A percentile compares a stretch with the other conserved stretches of the same genome.
These are phyloP conservation scores for Cercospora janseana DNA, from an alignment of 2,329 filamentous ascomycete genomes.

Conservation along the genomic window DNA sequence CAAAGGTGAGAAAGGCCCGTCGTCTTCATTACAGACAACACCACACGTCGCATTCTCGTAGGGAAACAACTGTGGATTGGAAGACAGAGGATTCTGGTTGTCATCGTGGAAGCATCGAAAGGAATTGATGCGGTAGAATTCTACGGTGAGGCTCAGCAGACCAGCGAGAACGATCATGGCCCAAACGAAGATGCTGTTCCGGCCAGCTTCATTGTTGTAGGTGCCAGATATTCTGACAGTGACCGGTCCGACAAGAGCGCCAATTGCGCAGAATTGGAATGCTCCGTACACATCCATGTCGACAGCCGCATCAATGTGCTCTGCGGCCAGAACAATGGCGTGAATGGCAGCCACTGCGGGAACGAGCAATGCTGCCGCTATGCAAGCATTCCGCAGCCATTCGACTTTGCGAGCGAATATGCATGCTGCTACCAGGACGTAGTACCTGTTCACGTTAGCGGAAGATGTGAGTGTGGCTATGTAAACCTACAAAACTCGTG, in stretches of 20 bases:
- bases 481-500: slow-evolving; percentile 49
- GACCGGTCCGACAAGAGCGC: slow-evolving; percentile 62
- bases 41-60: slow-evolving; percentile 48
- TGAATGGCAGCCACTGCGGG: slow-evolving; percentile 65
- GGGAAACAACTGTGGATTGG: slow-evolving; percentile 43
- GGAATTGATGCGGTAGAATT: slow-evolving; percentile 59
- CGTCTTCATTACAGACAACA: slow-evolving; percentile 47
- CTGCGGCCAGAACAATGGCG: slow-evolving; percentile 58
- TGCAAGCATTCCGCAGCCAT: slow-evolving; percentile 62
- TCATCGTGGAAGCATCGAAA: slow-evolving; percentile 46
- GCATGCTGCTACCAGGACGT: slow-evolving; percentile 62
- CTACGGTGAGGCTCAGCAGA: slow-evolving; percentile 60
- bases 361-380: slow-evolving; percentile 62
- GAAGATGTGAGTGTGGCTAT: neutral
- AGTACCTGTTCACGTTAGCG: slow-evolving; percentile 42
- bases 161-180: slow-evolving; percentile 60
- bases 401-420: slow-evolving; percentile 60
- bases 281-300: slow-evolving; percentile 69
- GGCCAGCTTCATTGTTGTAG: slow-evolving; percentile 62
- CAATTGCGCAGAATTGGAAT: slow-evolving; percentile 66
- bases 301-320: slow-evolving; percentile 63
- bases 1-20: slow-evolving; percentile 56
- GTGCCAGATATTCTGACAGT: slow-evolving; percentile 61
- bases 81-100: slow-evolving; percentile 40
- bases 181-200: slow-evolving; percentile 68